phyloP scores from a whole-genome alignment of 495 filamentous ascomycete genomes.

The Penicillium parvum region DNA sequence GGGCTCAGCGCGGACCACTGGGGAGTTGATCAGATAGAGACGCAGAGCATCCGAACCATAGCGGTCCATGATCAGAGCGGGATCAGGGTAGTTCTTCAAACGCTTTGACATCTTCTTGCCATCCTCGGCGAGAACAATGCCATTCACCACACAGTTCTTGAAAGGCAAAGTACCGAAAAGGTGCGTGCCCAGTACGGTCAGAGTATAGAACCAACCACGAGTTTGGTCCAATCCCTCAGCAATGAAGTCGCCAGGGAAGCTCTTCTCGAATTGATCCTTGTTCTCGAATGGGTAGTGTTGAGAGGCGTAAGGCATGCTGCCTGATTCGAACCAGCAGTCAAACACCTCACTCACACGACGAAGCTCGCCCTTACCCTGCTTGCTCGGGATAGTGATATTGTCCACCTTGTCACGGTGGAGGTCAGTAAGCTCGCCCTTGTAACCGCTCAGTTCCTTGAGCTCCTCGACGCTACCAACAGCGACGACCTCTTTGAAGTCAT shows the following conservation, averaged over 20 bases:
- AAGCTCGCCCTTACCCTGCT: slow-evolving; percentile 80
- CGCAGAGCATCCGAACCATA: slow-evolving; percentile 94
- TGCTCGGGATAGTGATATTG: slow-evolving; percentile 91
- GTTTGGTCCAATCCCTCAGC: slow-evolving; percentile 95
- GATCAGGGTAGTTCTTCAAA: slow-evolving; percentile 96
- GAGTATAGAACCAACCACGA: slow-evolving; percentile 95
- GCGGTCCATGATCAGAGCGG: slow-evolving; percentile 72
- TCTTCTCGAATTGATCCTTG: slow-evolving; percentile 70
- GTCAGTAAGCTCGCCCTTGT: slow-evolving; percentile 78
- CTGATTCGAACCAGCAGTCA: slow-evolving; percentile 95
- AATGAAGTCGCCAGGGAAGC: slow-evolving; percentile 95
- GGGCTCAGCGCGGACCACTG: slow-evolving; percentile 89
- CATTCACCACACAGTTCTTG: slow-evolving; percentile 96
- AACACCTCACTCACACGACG: slow-evolving; percentile 87
- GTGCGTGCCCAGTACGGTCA: slow-evolving; percentile 85
- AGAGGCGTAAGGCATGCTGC: slow-evolving; percentile 94
- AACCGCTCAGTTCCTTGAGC: slow-evolving; percentile 82
- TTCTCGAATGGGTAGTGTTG: slow-evolving; percentile 96
- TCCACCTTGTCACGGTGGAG: slow-evolving; percentile 95
- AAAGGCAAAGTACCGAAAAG: slow-evolving; percentile 87
- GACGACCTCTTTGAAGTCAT: slow-evolving; percentile 79
- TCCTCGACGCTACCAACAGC: slow-evolving; percentile 85
- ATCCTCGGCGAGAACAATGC: slow-evolving; percentile 91
- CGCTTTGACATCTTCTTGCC: slow-evolving; percentile 99
- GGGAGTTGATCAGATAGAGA: slow-evolving; percentile 95